Evolutionary conservation across 805 yeast species (phyloP).

Genomic region (Candida qinlingensis): DNA sequence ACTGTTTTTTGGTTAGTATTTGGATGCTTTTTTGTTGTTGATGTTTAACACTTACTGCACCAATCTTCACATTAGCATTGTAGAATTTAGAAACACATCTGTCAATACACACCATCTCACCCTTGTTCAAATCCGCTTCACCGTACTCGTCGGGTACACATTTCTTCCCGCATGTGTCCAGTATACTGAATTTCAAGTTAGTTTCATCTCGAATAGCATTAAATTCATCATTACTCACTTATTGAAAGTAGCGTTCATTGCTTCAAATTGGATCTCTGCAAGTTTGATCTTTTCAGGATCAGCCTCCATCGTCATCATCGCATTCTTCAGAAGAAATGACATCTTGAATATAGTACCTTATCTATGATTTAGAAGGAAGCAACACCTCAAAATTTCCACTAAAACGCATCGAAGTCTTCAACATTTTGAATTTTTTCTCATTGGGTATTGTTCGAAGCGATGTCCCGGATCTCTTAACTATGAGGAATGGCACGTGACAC

Average conservation of each 20-base stretch:
- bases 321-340: conserved; percentile 54
- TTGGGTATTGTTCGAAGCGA: no score
- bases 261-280: conserved; percentile 65
- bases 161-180: conserved; percentile 60
- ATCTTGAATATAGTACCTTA: conserved; percentile 26
- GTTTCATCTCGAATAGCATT: neutral
- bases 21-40: neutral
- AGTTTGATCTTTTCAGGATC: conserved; percentile 55
- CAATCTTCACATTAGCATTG: conserved; percentile 60
- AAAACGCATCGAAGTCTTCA: no score
- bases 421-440: no score
- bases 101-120: conserved; percentile 78
- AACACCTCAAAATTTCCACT: no score
- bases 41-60: conserved; percentile 30
- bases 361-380: no score
- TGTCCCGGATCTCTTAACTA: no score
- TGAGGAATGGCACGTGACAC: no score
- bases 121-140: conserved; percentile 79
- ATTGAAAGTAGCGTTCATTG: conserved; percentile 52
- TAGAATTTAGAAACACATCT: conserved; percentile 84
- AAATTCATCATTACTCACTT: conserved; percentile 24
- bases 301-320: conserved; percentile 44
- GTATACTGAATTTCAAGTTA: conserved; percentile 33
- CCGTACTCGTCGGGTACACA: conserved; percentile 85
- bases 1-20: conserved; percentile 15